Evolutionary conservation across 176 grass and related monocot genomes (phyloP), one percentile per base, ranked within the genome.

Genomic region (Bonia amplexicaulis): DNA sequence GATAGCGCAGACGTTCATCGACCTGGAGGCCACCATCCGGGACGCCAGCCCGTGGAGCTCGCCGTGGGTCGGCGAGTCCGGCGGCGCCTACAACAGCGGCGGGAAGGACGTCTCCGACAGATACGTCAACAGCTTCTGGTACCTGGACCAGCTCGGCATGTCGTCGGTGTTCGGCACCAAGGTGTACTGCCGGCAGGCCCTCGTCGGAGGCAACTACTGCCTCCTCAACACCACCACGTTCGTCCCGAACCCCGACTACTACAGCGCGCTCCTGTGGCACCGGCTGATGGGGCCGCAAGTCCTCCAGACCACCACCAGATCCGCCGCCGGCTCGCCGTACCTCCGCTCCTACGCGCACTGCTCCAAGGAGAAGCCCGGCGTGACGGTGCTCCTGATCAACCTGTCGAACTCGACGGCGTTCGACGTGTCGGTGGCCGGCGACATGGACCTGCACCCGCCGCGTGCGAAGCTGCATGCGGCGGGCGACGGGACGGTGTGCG

Each of bases 81-180:
- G 91, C 26, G 88, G 91, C 79, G 91, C 88, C 42, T 90, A 82
- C 83, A 93, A 88, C 63, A 93, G 88, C 11, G 91, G 88, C 55
- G 88, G 91, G 8, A 85, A 88, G 65, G 81, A 71, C 66, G 58
- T 93, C 33, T 93, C 88, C 2, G 74, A 93, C 71, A 55, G 85
- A 44, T 93, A 88, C 51, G 88, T 82, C 7, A 12, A 90, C 77
- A 80, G 88, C 41, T 90, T 93, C 81, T 93, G 91, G 91, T 93
- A 90, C 63, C 84, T 93, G 57, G 91, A 93, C 84, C 91, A 93
- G 80, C 91, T 93, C 72, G 88, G 76, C 1, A 93, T 93, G 88
- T 81, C 87, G 2, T 78, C 88, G 20, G 85, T 66, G 27, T 85
- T 71, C 47, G 79, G 84, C 64, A 88, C 89, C 88, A 87, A 80